Base-by-base conservation (phyloP, 225 moss, liverwort and hornwort genomes). In the Polytrichum formosum region DNA sequence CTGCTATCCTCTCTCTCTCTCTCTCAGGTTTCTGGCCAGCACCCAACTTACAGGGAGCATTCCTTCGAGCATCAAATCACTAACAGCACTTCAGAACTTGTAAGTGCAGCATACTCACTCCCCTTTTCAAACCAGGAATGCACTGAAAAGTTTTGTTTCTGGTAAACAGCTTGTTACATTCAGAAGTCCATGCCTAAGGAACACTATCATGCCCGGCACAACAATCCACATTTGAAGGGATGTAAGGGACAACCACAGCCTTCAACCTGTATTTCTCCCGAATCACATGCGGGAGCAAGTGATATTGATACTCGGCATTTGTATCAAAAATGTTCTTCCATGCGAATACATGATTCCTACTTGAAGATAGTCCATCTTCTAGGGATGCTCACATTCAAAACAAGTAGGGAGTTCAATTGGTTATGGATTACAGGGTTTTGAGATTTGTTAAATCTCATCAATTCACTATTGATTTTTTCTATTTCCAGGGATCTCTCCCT, bases 401-500 rank as follows among this genome's bases (percentile, higher is more conserved):
- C 13, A 3, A 46, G 16, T 46, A 2, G 4, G 0, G 56, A 61
- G 4, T 61, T 61, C 26, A 10, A 17, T 28, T 63, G 25, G 25
- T 63, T 26, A 26, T 22, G 28, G 8, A 63, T 63, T 26, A 13
- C 26, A 26, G 23, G 0, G 8, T 21, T 18, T 59, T 55, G 7
- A 19, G 28, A 28, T 28, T 26, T 76, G 28, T 53, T 60, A 17
- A 55, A 71, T 13, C 28, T 60, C 9, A 18, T 55, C 20, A 70
- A 18, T 20, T 33, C 5, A 61, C 13, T 30, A 22, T 20, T 54
- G 8, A 27, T 22, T 55, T 21, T 37, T 63, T 67, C 54, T 30
- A 33, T 72, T 55, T 72, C 65, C 74, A 87, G 87, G 69, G 87
- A 87, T 19, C 74, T 87, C 19, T 84, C 87, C 23, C 79, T 84